Conservation (phyloP, 2,329 filamentous ascomycete genomes). For the Penicillium verrucosum region DNA sequence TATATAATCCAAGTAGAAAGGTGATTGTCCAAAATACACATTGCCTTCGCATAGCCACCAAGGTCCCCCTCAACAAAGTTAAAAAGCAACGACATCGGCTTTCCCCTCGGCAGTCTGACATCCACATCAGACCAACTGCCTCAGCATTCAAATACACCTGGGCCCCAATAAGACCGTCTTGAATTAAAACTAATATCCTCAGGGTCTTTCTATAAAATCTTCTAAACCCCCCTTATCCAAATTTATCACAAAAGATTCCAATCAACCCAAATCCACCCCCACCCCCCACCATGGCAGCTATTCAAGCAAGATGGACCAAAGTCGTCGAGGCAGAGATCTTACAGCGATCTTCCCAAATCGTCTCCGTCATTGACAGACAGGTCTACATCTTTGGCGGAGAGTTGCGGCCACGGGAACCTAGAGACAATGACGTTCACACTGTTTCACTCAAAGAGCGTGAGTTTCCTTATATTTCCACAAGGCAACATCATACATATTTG, state of each 20-base stretch:
- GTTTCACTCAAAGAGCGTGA: constrained; percentile 49
- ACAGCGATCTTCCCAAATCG: constrained; percentile 67
- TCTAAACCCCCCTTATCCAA: not conserved
- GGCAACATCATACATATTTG: not conserved
- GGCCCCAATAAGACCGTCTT: too few relatives aligned
- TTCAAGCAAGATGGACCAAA: constrained; percentile 13
- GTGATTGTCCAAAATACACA: too few relatives aligned
- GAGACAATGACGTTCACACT: constrained; percentile 70
- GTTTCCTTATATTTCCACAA: not conserved
- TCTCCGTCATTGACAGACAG: constrained; percentile 59
- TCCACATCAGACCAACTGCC: not conserved
- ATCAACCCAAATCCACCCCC: not conserved
- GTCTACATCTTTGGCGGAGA: constrained; percentile 77
- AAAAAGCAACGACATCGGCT: not conserved
- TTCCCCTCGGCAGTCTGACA: not conserved
- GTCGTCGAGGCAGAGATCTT: constrained; percentile 23
- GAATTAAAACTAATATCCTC: too few relatives aligned
- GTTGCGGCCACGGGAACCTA: constrained; percentile 59
- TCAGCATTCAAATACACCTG: too few relatives aligned
- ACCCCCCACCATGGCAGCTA: not conserved
- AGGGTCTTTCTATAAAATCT: not conserved
- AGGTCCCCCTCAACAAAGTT: not conserved
- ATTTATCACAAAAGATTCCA: not conserved
- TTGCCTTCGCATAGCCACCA: too few relatives aligned
- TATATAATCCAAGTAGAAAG: not conserved